A percentile compares a stretch with the other conserved stretches of the same genome.
These are phyloP conservation scores for Elymus sibiricus DNA, from an alignment of 176 grass and related monocot species.

Conservation along the genomic window DNA sequence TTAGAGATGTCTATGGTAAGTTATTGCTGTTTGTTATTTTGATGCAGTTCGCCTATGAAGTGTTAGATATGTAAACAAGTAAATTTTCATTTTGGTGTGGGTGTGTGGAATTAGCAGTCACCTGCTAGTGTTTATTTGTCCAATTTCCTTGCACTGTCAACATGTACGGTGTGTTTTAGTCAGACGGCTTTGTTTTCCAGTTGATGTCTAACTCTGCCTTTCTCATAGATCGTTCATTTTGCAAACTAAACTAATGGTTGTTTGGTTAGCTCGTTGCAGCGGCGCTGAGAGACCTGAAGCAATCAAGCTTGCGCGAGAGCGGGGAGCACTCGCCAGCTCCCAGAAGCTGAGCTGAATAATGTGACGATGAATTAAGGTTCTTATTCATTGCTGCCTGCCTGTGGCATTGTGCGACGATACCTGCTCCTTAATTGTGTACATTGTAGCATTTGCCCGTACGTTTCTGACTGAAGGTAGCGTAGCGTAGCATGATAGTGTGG, in stretches of 20 bases:
- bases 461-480: not conserved
- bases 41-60: not conserved
- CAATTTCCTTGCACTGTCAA: no score
- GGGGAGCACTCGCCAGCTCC: not conserved
- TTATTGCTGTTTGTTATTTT: not conserved
- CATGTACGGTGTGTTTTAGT: not conserved
- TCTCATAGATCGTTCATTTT: not conserved
- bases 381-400: not conserved
- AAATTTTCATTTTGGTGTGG: no score
- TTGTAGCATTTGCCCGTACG: not conserved
- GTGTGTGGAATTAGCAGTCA: not conserved
- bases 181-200: not conserved
- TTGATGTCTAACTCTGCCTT: not conserved
- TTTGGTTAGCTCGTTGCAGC: conserved; percentile 28
- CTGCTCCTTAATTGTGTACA: not conserved
- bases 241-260: not conserved
- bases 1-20: not conserved
- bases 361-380: not conserved
- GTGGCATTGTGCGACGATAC: not conserved
- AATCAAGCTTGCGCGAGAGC: conserved; percentile 2
- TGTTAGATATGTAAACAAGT: not conserved
- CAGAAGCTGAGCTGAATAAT: not conserved
- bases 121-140: not conserved
- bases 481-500: not conserved
- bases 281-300: conserved; percentile 43